A percentile compares a stretch with the other conserved stretches of the same genome.
Evolutionary conservation across 163 green algal genomes (phyloP).

Genomic region (Coccomyxa subellipsoidea): DNA sequence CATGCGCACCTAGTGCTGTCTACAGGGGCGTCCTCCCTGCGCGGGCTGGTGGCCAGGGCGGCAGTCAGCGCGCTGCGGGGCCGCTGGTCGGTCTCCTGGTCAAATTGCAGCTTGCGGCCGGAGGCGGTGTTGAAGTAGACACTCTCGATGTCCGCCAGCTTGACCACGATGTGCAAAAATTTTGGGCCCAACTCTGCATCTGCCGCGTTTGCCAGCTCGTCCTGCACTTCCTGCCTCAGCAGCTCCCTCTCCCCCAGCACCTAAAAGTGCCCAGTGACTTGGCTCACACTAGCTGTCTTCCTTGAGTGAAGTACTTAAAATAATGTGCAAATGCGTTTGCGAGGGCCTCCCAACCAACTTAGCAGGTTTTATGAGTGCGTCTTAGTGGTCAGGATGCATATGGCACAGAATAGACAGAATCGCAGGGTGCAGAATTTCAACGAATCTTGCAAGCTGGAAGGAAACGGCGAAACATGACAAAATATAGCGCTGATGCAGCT

Average conservation of each 20-base stretch:
- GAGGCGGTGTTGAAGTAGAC: conserved; percentile 26
- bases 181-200: conserved; percentile 10
- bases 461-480: not conserved
- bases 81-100: not conserved
- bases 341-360: no score
- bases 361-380: no score
- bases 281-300: not conserved
- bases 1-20: not conserved
- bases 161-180: conserved; percentile 44
- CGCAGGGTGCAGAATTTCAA: not conserved
- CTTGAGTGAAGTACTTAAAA: not conserved
- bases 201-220: not conserved
- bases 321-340: not conserved
- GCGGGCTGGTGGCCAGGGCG: not conserved
- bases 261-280: not conserved
- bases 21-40: not conserved
- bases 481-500: no score
- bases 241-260: not conserved
- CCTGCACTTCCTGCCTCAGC: not conserved
- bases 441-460: not conserved
- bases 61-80: conserved; percentile 8
- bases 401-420: no score
- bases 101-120: conserved; percentile 16
- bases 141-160: conserved; percentile 26
- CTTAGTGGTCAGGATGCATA: no score